A percentile compares a stretch with the other conserved stretches of the same genome.
Conservation (phyloP, 257 asterid genomes). For the Thymus quinquecostatus region DNA sequence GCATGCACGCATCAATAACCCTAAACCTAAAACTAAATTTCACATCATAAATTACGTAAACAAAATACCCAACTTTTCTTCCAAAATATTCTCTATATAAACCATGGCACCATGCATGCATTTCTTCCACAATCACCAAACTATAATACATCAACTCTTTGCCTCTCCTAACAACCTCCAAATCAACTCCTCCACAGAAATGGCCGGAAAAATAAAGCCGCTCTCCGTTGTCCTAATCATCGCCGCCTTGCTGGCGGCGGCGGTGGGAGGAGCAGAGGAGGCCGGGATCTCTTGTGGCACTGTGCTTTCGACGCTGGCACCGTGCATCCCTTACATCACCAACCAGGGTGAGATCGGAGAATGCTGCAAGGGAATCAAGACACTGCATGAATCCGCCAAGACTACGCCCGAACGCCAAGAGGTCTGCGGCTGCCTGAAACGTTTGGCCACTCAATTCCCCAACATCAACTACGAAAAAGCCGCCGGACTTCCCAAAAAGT, state of each 20-base stretch:
- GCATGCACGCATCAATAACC: too few relatives aligned
- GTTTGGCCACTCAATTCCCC: neutral
- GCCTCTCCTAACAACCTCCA: neutral
- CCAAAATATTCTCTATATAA: too few relatives aligned
- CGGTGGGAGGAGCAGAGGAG: conserved; percentile 10
- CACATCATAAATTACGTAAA: too few relatives aligned
- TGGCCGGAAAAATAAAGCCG: conserved; percentile 13
- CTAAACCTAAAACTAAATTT: too few relatives aligned
- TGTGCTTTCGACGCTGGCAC: neutral
- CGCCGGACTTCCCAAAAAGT: conserved; percentile 16
- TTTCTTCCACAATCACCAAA: neutral
- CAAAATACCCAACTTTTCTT: too few relatives aligned
- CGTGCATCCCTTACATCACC: conserved; percentile 33
- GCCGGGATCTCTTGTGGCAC: conserved; percentile 22
- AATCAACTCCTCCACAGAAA: neutral
- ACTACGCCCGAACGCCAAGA: conserved; percentile 46
- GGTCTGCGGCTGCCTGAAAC: conserved; percentile 9
- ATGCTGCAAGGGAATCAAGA: conserved; percentile 6
- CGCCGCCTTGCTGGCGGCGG: neutral
- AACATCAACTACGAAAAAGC: conserved; percentile 3
- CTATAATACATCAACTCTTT: neutral
- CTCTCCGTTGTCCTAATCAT: conserved; percentile 3
- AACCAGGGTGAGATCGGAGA: neutral
- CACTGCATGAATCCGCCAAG: neutral
- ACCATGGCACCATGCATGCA: too few relatives aligned